These are phyloP conservation scores for Xerocomus nothofagi DNA, from an alignment of 1,284 basidiomycete genomes.

Conservation along the genomic window DNA sequence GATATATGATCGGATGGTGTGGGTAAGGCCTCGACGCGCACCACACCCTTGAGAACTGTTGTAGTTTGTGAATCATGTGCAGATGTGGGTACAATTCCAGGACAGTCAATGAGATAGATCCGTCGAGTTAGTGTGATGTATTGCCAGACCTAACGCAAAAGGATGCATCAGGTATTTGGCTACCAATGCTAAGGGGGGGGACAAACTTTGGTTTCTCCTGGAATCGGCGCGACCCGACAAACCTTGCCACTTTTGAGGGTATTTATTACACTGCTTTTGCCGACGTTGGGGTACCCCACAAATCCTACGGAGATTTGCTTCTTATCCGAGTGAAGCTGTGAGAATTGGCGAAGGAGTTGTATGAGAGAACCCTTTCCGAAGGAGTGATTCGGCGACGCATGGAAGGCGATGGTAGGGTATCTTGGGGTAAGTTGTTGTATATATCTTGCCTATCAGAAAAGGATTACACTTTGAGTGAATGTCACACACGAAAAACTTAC, in stretches of 20 bases:
- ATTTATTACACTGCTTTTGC: conserved; percentile 98
- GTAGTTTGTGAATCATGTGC: conserved; percentile 88
- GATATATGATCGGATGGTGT: conserved; percentile 95
- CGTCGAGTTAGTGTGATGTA: conserved; percentile 95
- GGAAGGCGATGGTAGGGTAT: conserved; percentile 96
- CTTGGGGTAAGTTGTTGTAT: conserved; percentile 94
- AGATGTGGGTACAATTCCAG: conserved; percentile 95
- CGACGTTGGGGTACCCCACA: conserved; percentile 98
- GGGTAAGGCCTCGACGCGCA: conserved; percentile 93
- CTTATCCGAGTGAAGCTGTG: conserved; percentile 96
- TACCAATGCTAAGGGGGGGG: not conserved
- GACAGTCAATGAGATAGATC: conserved; percentile 99
- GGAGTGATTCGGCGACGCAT: conserved; percentile 98
- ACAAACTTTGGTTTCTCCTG: conserved; percentile 93
- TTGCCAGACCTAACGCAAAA: conserved; percentile 83
- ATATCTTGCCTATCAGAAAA: conserved; percentile 78
- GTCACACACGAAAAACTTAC: conserved; percentile 50
- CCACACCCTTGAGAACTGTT: conserved; percentile 95
- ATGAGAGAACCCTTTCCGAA: conserved; percentile 99
- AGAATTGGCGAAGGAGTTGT: conserved; percentile 95
- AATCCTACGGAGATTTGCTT: conserved; percentile 99
- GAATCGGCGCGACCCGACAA: conserved; percentile 95
- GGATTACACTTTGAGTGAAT: not conserved
- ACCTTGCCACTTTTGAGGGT: conserved; percentile 99
- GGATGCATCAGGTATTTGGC: conserved; percentile 7